phyloP scores from a whole-genome alignment of 2,329 filamentous ascomycete genomes.

The Aspergillus melleus region DNA sequence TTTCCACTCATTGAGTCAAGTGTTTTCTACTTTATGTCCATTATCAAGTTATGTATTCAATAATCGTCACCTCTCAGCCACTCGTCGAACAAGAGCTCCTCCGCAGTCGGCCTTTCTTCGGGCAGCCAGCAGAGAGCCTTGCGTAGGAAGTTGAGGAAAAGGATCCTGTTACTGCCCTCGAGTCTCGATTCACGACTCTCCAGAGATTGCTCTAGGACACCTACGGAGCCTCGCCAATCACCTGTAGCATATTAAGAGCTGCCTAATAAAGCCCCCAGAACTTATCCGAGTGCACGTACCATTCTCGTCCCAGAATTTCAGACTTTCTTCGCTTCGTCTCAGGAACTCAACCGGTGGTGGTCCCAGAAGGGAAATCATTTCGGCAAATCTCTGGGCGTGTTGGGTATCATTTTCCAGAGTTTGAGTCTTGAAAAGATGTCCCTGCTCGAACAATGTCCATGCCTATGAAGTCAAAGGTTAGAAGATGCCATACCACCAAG shows the following conservation, averaged over 20 bases:
- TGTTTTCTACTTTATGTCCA: too few species aligned
- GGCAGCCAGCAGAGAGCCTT: conserved; percentile 32
- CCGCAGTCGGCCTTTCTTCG: conserved; percentile 23
- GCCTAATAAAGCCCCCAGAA: not conserved
- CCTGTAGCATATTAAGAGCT: conserved; percentile 20
- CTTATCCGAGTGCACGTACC: conserved; percentile 21
- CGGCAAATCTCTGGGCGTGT: conserved; percentile 42
- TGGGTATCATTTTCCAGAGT: conserved; percentile 35
- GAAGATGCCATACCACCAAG: conserved; percentile 7
- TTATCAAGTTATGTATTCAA: not conserved
- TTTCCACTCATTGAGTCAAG: too few species aligned
- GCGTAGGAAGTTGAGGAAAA: conserved; percentile 28
- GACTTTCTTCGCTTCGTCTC: conserved; percentile 22
- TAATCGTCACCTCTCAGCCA: conserved; percentile 17
- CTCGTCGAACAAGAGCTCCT: conserved; percentile 21
- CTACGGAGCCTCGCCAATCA: conserved; percentile 23
- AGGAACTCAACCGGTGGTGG: conserved; percentile 37
- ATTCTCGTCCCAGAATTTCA: conserved; percentile 37
- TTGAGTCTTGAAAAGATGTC: conserved; percentile 38
- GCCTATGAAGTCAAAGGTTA: conserved; percentile 8
- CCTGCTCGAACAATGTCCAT: conserved; percentile 48
- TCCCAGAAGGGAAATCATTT: conserved; percentile 46
- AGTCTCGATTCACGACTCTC: conserved; percentile 26
- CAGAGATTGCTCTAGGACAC: conserved; percentile 26
- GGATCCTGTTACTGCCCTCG: conserved; percentile 18